A percentile compares a stretch with the other conserved stretches of the same genome.
Conservation (phyloP, 192 early-diverging fungal genomes). For the Pilaira anomala region DNA sequence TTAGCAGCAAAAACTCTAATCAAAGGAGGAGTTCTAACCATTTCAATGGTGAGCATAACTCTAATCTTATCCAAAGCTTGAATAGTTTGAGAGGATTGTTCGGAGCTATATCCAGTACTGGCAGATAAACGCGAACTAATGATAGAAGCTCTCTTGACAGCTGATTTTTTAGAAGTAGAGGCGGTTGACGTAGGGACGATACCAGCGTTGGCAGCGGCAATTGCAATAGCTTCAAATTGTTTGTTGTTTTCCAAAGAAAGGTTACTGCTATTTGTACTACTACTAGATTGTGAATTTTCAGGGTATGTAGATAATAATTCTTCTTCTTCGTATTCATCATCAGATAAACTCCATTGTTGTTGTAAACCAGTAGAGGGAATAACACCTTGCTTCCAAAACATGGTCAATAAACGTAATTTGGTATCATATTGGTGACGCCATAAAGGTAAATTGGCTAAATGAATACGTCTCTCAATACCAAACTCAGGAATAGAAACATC, state of each 20-base stretch:
- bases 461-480: constrained; percentile 68
- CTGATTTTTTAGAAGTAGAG: neutral
- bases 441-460: constrained; percentile 52
- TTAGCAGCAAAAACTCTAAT: constrained; percentile 56
- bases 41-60: constrained; percentile 49
- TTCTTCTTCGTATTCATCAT: constrained; percentile 33
- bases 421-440: constrained; percentile 38
- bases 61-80: constrained; percentile 40
- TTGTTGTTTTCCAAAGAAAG: neutral
- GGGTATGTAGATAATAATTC: neutral
- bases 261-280: neutral
- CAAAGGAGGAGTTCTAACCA: constrained; percentile 47
- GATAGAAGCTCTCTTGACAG: constrained; percentile 23
- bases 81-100: constrained; percentile 36
- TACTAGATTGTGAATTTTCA: neutral
- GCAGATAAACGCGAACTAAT: constrained; percentile 18
- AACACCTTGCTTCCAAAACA: constrained; percentile 49
- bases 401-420: constrained; percentile 30
- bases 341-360: constrained; percentile 8
- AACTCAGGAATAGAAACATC: constrained; percentile 71
- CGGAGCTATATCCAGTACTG: constrained; percentile 13
- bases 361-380: constrained; percentile 13
- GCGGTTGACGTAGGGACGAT: neutral
- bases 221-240: neutral
- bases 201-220: neutral